A percentile compares a stretch with the other conserved stretches of the same genome.
phyloP scores from a whole-genome alignment of 148 eudicot species.

The Silene uniflora region DNA sequence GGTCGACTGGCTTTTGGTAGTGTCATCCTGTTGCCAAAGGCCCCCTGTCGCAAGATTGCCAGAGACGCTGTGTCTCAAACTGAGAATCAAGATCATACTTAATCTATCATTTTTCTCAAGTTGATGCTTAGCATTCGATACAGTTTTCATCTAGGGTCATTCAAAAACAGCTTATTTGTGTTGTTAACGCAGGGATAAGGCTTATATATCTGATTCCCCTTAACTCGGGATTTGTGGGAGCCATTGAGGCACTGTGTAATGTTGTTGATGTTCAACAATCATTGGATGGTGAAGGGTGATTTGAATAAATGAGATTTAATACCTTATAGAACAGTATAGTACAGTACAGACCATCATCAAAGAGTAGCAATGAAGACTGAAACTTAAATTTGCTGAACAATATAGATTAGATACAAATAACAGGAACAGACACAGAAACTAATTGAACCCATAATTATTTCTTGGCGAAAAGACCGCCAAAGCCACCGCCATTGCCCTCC shows the following conservation, averaged over 20 bases:
- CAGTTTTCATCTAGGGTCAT: too few relatives aligned
- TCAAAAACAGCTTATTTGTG: too few relatives aligned
- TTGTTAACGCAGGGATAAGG: too few relatives aligned
- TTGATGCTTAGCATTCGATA: too few relatives aligned
- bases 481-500: slow-evolving; percentile 51
- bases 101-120: too few relatives aligned
- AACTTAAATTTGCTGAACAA: slow-evolving; percentile 3
- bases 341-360: neutral
- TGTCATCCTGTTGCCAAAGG: too few relatives aligned
- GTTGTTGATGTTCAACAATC: neutral
- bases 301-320: neutral
- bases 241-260: neutral
- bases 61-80: too few relatives aligned
- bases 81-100: too few relatives aligned
- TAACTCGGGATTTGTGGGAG: too few relatives aligned
- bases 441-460: slow-evolving; percentile 17
- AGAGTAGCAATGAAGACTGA: slow-evolving; percentile 17
- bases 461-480: slow-evolving; percentile 75
- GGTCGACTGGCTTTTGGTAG: too few relatives aligned
- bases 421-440: neutral
- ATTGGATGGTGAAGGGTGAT: neutral
- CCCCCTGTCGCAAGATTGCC: too few relatives aligned
- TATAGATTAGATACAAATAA: neutral
- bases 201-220: too few relatives aligned
- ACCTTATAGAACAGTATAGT: neutral